Evolutionary conservation across 805 yeast genomes (phyloP), one percentile per base, ranked within the genome.

Genomic region (Yamadazyma ubonensis): DNA sequence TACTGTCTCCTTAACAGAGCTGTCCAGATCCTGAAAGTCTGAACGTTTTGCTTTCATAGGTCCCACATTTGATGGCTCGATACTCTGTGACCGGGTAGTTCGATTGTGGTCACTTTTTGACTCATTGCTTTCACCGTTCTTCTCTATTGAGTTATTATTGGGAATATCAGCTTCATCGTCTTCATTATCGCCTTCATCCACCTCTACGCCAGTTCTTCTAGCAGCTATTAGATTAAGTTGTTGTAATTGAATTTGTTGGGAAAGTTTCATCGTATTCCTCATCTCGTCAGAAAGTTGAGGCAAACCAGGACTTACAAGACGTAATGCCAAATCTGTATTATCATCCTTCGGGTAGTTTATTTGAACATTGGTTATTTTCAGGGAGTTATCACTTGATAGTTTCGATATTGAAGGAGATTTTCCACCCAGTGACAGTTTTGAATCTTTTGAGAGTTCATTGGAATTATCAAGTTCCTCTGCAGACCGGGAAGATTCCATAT

Each of bases 301-400:
- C 18, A 61, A 48, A 1, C 68, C 67, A 8, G 68, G 68, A 39
- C 59, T 51, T 5, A 63, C 67, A 14, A 63, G 57, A 17, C 68
- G 48, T 23, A 63, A 43, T 4, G 68, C 68, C 20, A 59, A 45
- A 33, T 60, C 59, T 10, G 39, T 23, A 14, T 39, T 33, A 7
- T 30, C 30, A 33, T 28, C 32, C 14, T 26, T 17, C 3, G 27
- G 14, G 12, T 30, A 20, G 22, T 37, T 15, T 5, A 29, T 15
- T 12, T 37, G 18, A 12, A 14, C 29, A 12, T 25, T 11, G 2
- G 31, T 26, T 2, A 26, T 31, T 6, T 26, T 31, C 15, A 17
- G 19, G 12, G 30, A n/a, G 10, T 25, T 17, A 5, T 26, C 28
- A 6, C 21, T 23, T 19, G 22, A 5, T 6, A 21, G 11, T 12